Conservation (phyloP, 305 asterid species). For the Solanum aculeatissimum region DNA sequence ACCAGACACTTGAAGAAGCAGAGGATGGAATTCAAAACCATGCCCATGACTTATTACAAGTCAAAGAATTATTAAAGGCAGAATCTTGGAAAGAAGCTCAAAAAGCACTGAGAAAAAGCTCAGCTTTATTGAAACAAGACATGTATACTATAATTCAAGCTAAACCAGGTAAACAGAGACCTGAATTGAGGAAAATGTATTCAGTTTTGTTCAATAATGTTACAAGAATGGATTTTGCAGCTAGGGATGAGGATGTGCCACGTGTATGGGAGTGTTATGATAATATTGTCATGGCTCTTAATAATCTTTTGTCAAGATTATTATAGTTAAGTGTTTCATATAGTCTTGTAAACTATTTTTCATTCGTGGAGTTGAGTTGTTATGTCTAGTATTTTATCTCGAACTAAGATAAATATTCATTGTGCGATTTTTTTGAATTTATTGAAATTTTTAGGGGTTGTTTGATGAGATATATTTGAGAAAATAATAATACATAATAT, state of each 20-base stretch:
- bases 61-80: slow-evolving; percentile 35
- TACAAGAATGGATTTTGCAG: slow-evolving; percentile 60
- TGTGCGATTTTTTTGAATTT: background rate
- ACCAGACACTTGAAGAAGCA: slow-evolving; percentile 58
- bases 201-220: slow-evolving; percentile 44
- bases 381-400: background rate
- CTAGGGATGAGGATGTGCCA: slow-evolving; percentile 48
- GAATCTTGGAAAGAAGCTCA: slow-evolving; percentile 63
- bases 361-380: background rate
- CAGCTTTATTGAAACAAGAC: slow-evolving; percentile 55
- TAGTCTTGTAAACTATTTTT: background rate
- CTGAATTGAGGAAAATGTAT: slow-evolving; percentile 37
- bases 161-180: slow-evolving; percentile 42
- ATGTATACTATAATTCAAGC: slow-evolving; percentile 53
- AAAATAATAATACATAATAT: background rate
- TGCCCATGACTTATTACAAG: slow-evolving; percentile 25
- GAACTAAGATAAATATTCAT: background rate
- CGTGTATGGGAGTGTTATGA: slow-evolving; percentile 34
- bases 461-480: background rate
- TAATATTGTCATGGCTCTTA: slow-evolving; percentile 28
- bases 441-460: background rate
- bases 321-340: background rate
- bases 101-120: slow-evolving; percentile 33
- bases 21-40: slow-evolving; percentile 28
- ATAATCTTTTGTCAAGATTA: slow-evolving; percentile 33